Base-by-base conservation (phyloP, 805 yeast species). In the Sugiyamaella lignohabitans region DNA sequence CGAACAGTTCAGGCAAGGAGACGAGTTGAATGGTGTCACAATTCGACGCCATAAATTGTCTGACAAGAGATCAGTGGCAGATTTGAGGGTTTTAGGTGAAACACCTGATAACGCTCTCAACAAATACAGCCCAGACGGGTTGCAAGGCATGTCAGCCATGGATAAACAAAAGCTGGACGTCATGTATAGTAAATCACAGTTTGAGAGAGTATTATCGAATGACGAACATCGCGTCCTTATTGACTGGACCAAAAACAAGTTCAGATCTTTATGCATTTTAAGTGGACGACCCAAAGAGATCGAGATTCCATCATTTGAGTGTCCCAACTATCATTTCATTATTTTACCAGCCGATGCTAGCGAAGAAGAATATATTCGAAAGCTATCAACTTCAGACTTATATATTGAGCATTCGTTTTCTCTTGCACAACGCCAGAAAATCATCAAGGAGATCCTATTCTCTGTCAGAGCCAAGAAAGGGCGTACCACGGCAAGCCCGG, bases 181-280 rank as follows among this genome's bases (percentile, higher is more conserved):
- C 11, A 67, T 76, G 53, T 83, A 81, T 58, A 79, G 80, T 59
- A 61, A 69, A 38, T 44, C 52, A 0, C 69, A 60, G 30, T 78
- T 83, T 54, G 68, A 70, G 42, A 51, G 57, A 6, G 52, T 63
- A 5, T 50, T 82, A 38, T 52, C 64, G 11, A 43, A 40, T 24
- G 86, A 82, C 60, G 81, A 80, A 47, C 80, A 82, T 58, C 68
- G 88, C 21, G 78, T 83, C 10, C 66, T 81, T 47, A 71, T 80
- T 17, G 89, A 83, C 58, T 83, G 79, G 73, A 59, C 69, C 40
- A 81, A 80, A 57, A 83, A 83, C 67, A 76, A 77, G 61, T 82
- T 80, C 60, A 67, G 91, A 46, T 68, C 84, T 1, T 60, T 76
- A 56, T 73, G 84, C 53, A 70, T 83, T 3, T 61, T 83, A 19